phyloP scores from a whole-genome alignment of 78 protist species.

The Abeoforma whisleri region DNA sequence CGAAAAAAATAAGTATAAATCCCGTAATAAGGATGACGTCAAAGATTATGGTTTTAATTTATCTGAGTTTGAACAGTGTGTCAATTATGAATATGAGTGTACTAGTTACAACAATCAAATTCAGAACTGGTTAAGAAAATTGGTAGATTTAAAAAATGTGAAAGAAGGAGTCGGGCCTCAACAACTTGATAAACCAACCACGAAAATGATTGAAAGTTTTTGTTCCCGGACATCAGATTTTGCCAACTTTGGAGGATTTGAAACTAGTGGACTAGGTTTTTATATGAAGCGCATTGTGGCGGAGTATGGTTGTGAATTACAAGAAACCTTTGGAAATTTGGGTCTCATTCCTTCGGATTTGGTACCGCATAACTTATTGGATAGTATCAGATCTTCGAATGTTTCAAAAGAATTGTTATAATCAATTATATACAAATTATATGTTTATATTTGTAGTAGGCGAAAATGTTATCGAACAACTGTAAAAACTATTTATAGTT shows the following conservation, averaged over 20 bases:
- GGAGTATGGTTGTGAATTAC: background rate
- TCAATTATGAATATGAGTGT: background rate
- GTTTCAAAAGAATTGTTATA: too few relatives aligned
- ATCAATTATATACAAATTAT: too few relatives aligned
- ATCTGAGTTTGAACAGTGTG: background rate
- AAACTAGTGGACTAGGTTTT: background rate
- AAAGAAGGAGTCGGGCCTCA: background rate
- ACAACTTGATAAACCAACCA: background rate
- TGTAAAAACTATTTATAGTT: too few relatives aligned
- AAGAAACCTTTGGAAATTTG: background rate
- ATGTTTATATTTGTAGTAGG: too few relatives aligned
- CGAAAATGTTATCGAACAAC: too few relatives aligned
- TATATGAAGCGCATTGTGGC: background rate
- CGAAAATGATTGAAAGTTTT: background rate
- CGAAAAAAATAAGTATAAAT: too few relatives aligned
- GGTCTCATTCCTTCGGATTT: background rate
- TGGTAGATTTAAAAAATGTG: too few relatives aligned
- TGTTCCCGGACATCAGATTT: background rate
- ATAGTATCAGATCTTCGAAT: background rate
- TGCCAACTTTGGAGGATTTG: background rate
- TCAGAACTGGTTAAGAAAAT: too few relatives aligned
- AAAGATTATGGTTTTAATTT: background rate
- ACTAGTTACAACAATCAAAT: too few relatives aligned
- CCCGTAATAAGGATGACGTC: background rate
- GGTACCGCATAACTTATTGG: background rate